Conservation (phyloP, 352 stramenopile species). For the Lagenidium sp. region DNA sequence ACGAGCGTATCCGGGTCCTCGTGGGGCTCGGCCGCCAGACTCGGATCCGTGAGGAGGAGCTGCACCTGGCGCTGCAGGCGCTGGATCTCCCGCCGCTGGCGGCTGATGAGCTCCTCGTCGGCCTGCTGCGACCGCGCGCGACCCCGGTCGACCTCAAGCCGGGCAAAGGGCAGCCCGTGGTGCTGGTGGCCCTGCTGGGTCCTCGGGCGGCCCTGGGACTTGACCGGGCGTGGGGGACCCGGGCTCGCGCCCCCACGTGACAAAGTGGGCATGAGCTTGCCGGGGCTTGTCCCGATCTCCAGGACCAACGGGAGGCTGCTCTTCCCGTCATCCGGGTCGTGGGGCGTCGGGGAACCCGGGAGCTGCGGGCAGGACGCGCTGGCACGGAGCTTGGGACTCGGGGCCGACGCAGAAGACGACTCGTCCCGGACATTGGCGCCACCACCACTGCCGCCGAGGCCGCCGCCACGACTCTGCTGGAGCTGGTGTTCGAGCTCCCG, state of each 20-base stretch:
- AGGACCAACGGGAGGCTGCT: not conserved
- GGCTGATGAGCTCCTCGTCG: slow-evolving; percentile 31
- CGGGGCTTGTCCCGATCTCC: not conserved
- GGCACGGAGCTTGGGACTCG: not conserved
- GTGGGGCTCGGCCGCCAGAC: no score
- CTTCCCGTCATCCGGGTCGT: no score
- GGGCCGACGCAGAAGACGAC: no score
- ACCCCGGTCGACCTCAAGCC: slow-evolving; percentile 28
- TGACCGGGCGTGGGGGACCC: no score
- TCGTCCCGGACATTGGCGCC: no score
- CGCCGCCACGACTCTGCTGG: slow-evolving; percentile 4
- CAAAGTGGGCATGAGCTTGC: slow-evolving; percentile 2
- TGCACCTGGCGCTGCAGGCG: slow-evolving; percentile 58
- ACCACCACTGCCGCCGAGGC: no score
- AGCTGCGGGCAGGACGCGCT: no score
- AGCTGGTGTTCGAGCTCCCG: slow-evolving; percentile 47
- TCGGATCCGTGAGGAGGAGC: slow-evolving; percentile 40
- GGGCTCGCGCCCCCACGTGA: not conserved
- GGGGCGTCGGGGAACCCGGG: no score
- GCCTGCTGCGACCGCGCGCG: slow-evolving; percentile 19
- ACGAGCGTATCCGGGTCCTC: no score
- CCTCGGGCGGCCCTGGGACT: no score
- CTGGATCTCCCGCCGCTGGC: slow-evolving; percentile 64
- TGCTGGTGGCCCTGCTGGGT: not conserved
- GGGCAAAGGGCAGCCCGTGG: slow-evolving; percentile 32